Percentiles rank a stretch among this genome's conserved stretches.
Evolutionary conservation across 805 yeast species (phyloP).

Genomic region (Lipomyces anomalus): DNA sequence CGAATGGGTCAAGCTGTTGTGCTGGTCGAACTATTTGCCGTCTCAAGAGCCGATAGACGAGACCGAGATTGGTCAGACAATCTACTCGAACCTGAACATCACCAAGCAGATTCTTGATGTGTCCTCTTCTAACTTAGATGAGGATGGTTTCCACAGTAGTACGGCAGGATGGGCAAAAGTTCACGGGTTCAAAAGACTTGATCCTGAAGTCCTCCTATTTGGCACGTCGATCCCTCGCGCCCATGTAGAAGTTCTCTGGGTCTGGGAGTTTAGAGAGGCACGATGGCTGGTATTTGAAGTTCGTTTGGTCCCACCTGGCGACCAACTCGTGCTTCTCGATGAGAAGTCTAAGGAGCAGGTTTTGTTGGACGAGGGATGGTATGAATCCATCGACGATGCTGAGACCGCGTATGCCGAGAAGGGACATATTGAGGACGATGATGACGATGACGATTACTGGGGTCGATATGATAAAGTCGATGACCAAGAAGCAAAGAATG

Average conservation of each 20-base stretch:
- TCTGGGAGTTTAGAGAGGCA: slow-evolving; percentile 7
- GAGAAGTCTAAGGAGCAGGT: no score
- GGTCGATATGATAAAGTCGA: slow-evolving; percentile 17
- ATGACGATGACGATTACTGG: slow-evolving; percentile 23
- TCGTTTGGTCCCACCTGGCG: not conserved
- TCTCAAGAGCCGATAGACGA: not conserved
- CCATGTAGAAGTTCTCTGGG: slow-evolving; percentile 7
- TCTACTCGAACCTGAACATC: not conserved
- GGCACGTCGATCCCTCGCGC: slow-evolving; percentile 1
- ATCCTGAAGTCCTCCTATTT: slow-evolving; percentile 9
- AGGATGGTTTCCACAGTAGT: not conserved
- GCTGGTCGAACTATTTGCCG: slow-evolving; percentile 5
- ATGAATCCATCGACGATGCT: not conserved
- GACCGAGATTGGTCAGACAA: slow-evolving; percentile 5
- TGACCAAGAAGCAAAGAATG: slow-evolving; percentile 21
- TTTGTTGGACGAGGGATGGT: no score
- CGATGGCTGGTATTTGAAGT: slow-evolving; percentile 18
- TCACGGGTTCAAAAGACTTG: slow-evolving; percentile 5
- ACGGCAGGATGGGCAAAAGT: no score
- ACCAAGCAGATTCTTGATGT: not conserved
- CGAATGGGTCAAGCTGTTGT: slow-evolving; percentile 16
- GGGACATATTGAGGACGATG: slow-evolving; percentile 9
- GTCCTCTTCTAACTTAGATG: not conserved
- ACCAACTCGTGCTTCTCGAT: no score
- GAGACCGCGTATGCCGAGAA: not conserved